A percentile compares a stretch with the other conserved stretches of the same genome.
These are phyloP conservation scores for Trichosporon faecale DNA, from an alignment of 1,284 basidiomycete genomes.

Conservation along the genomic window DNA sequence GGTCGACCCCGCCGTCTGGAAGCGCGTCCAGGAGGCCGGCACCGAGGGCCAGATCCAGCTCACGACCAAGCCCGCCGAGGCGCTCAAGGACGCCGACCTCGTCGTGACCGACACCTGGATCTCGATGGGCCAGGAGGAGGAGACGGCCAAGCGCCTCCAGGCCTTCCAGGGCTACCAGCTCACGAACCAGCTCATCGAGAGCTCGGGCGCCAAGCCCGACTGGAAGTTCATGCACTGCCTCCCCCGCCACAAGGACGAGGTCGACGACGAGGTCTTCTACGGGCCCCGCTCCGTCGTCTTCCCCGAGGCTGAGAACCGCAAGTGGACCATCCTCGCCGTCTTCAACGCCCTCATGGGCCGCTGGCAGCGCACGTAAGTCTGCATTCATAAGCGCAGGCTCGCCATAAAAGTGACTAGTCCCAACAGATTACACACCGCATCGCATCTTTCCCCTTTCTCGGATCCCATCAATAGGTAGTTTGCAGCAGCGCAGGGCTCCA, in stretches of 20 bases:
- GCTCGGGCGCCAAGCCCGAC: slow-evolving; percentile 75
- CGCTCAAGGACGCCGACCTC: slow-evolving; percentile 84
- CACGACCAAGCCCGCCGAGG: slow-evolving; percentile 66
- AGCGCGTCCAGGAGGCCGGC: slow-evolving; percentile 58
- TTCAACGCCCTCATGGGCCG: slow-evolving; percentile 29
- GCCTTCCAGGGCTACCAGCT: slow-evolving; percentile 94
- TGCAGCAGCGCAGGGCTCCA: background rate
- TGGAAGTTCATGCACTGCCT: slow-evolving; percentile 98
- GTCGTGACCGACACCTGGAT: slow-evolving; percentile 98
- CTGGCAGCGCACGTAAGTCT: slow-evolving; percentile 13
- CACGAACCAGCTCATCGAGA: slow-evolving; percentile 74
- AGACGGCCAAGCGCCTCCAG: slow-evolving; percentile 79
- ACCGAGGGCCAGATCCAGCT: slow-evolving; percentile 40
- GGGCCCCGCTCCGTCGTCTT: slow-evolving; percentile 54
- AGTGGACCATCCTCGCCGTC: slow-evolving; percentile 86
- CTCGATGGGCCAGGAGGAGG: slow-evolving; percentile 97
- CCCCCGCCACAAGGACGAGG: slow-evolving; percentile 88
- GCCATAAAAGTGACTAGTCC: background rate
- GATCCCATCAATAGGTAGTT: background rate
- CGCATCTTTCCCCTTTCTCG: background rate
- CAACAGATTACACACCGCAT: slow-evolving; percentile 10
- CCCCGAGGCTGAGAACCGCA: slow-evolving; percentile 70
- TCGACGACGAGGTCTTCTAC: slow-evolving; percentile 79
- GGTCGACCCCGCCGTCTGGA: slow-evolving; percentile 76
- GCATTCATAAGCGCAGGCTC: background rate